Conservation (phyloP, 495 filamentous ascomycete species). For the Penicillium turbatum region DNA sequence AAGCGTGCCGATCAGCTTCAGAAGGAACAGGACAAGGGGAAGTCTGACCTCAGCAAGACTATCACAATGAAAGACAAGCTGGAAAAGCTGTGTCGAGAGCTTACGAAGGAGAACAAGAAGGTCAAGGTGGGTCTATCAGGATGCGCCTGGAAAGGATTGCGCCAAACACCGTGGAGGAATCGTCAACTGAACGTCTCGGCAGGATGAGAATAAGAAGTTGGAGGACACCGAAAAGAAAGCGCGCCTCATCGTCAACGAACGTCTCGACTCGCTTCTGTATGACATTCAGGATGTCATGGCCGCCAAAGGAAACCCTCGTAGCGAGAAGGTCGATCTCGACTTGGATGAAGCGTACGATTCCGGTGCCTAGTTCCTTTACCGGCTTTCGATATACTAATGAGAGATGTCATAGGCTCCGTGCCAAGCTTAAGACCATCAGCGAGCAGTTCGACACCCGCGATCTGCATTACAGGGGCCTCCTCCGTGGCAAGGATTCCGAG, state of each 20-base stretch:
- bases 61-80: conserved; percentile 86
- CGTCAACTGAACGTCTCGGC: conserved; percentile 5
- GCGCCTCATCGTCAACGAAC: conserved; percentile 77
- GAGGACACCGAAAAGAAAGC: conserved; percentile 78
- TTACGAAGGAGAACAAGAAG: conserved; percentile 94
- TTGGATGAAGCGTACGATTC: conserved; percentile 74
- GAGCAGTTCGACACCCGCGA: conserved; percentile 96
- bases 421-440: conserved; percentile 86
- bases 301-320: conserved; percentile 70
- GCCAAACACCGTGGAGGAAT: background rate
- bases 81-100: conserved; percentile 87
- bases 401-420: conserved; percentile 61
- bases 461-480: conserved; percentile 79
- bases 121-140: conserved; percentile 64
- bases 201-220: conserved; percentile 89
- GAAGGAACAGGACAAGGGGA: conserved; percentile 89
- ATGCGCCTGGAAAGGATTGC: background rate
- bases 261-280: conserved; percentile 66
- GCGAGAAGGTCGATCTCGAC: conserved; percentile 71
- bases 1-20: conserved; percentile 92
- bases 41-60: conserved; percentile 82
- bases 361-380: background rate
- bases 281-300: conserved; percentile 79
- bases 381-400: conserved; percentile 7
- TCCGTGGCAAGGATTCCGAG: conserved; percentile 94